phyloP scores from a whole-genome alignment of 116 monocot genomes.

The Thalassia testudinum region DNA sequence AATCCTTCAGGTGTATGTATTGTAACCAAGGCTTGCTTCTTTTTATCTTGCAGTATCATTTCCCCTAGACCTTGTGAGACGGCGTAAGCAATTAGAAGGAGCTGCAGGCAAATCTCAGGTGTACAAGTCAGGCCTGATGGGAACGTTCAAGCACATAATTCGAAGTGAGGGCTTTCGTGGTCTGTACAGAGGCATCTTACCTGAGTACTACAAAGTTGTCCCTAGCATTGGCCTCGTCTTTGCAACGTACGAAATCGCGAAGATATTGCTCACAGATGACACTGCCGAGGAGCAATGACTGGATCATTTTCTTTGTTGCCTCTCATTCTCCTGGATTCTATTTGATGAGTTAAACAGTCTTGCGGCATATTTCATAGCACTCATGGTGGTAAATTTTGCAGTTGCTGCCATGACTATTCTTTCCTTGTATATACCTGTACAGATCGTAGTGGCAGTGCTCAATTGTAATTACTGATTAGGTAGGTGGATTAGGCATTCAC shows the following conservation, averaged over 20 bases:
- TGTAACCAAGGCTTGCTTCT: too few species aligned
- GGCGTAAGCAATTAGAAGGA: slow-evolving; percentile 90
- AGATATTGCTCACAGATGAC: slow-evolving; percentile 24
- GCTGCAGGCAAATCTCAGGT: slow-evolving; percentile 61
- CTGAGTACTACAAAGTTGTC: slow-evolving; percentile 90
- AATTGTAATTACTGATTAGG: too few species aligned
- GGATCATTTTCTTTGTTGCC: too few species aligned
- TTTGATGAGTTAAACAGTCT: too few species aligned
- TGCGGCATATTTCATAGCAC: too few species aligned
- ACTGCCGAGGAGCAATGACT: slow-evolving; percentile 2
- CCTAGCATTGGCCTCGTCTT: slow-evolving; percentile 85
- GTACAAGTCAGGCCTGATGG: slow-evolving; percentile 60
- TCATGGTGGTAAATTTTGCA: too few species aligned
- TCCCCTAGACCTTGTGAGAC: slow-evolving; percentile 87
- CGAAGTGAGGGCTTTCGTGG: slow-evolving; percentile 59
- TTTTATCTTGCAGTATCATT: slow-evolving; percentile 49
- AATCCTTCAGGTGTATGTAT: too few species aligned
- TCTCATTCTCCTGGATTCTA: too few species aligned
- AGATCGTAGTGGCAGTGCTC: too few species aligned
- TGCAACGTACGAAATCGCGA: slow-evolving; percentile 77
- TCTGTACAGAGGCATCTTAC: slow-evolving; percentile 84
- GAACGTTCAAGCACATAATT: slow-evolving; percentile 72
- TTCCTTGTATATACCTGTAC: too few species aligned
- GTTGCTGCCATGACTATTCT: too few species aligned
- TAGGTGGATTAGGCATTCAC: too few species aligned